Percentiles rank a stretch among this genome's conserved stretches.
Conservation (phyloP, 306 rosid genomes). For the Rubus idaeus region DNA sequence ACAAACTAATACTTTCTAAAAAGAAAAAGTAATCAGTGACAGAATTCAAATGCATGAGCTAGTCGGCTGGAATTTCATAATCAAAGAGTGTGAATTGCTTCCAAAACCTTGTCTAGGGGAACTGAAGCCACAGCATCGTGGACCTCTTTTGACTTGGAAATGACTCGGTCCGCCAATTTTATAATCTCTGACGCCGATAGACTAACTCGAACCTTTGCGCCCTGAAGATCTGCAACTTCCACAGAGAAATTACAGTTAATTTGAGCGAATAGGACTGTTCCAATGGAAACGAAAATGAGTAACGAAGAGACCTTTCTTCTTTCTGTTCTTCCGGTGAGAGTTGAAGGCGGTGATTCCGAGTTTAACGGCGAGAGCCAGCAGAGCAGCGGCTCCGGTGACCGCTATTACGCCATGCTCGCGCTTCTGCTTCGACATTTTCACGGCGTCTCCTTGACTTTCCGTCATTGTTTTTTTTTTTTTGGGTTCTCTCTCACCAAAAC, state of each 20-base stretch:
- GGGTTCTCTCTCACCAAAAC: slow-evolving; percentile 36
- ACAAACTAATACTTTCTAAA: not conserved
- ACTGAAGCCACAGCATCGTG: slow-evolving; percentile 76
- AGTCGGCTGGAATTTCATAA: slow-evolving; percentile 1
- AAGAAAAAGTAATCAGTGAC: not conserved
- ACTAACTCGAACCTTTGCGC: slow-evolving; percentile 54
- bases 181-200: slow-evolving; percentile 78
- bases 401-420: slow-evolving; percentile 42
- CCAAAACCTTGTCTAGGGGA: slow-evolving; percentile 79
- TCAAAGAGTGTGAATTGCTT: not conserved
- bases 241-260: not conserved
- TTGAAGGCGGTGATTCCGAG: slow-evolving; percentile 60
- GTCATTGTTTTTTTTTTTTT: slow-evolving; percentile 37
- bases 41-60: not conserved
- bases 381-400: slow-evolving; percentile 81
- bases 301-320: slow-evolving; percentile 49
- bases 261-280: not conserved
- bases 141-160: slow-evolving; percentile 70
- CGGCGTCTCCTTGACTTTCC: slow-evolving; percentile 46
- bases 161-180: slow-evolving; percentile 66
- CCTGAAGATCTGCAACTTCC: slow-evolving; percentile 62
- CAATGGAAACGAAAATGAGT: not conserved
- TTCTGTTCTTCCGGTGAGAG: slow-evolving; percentile 43
- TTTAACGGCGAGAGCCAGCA: slow-evolving; percentile 65
- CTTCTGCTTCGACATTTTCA: slow-evolving; percentile 54